These are phyloP conservation scores for Zoysia pacifica DNA, from an alignment of 176 grass and related monocot genomes.

Conservation along the genomic window DNA sequence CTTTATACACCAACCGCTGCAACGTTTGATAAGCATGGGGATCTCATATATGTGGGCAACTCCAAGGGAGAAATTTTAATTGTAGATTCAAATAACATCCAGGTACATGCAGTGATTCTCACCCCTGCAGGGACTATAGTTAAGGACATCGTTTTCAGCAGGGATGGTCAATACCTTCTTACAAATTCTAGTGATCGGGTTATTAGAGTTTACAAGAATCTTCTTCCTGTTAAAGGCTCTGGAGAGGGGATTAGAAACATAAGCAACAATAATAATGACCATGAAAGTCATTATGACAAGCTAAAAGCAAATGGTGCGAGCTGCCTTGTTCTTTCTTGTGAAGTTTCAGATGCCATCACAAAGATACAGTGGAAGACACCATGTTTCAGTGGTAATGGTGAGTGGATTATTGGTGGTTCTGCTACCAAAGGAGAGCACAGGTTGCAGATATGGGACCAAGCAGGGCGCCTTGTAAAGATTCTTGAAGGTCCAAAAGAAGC, in stretches of 20 bases:
- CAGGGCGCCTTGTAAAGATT: conserved; percentile 90
- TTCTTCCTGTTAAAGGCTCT: conserved; percentile 67
- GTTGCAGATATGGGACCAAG: conserved; percentile 85
- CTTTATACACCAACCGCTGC: conserved; percentile 96
- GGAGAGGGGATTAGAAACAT: conserved; percentile 67
- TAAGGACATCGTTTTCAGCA: conserved; percentile 96
- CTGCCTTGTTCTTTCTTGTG: conserved; percentile 76
- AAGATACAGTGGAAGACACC: conserved; percentile 99
- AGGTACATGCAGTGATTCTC: conserved; percentile 71
- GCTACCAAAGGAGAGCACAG: conserved; percentile 98
- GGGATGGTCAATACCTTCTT: conserved; percentile 84
- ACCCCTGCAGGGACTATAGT: conserved; percentile 80
- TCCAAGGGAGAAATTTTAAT: conserved; percentile 97
- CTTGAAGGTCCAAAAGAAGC: conserved; percentile 98
- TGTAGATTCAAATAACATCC: conserved; percentile 67
- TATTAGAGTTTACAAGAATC: conserved; percentile 85
- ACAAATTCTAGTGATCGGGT: conserved; percentile 98
- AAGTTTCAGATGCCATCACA: conserved; percentile 84
- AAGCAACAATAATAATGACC: conserved; percentile 37
- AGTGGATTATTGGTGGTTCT: conserved; percentile 97
- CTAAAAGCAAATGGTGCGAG: conserved; percentile 73
- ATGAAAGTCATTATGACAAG: conserved; percentile 54
- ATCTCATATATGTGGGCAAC: conserved; percentile 94
- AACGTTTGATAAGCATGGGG: conserved; percentile 83
- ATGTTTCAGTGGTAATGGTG: conserved; percentile 93